These are phyloP conservation scores for Cochliopodium minus DNA, from an alignment of 208 protist genomes.

Conservation along the genomic window DNA sequence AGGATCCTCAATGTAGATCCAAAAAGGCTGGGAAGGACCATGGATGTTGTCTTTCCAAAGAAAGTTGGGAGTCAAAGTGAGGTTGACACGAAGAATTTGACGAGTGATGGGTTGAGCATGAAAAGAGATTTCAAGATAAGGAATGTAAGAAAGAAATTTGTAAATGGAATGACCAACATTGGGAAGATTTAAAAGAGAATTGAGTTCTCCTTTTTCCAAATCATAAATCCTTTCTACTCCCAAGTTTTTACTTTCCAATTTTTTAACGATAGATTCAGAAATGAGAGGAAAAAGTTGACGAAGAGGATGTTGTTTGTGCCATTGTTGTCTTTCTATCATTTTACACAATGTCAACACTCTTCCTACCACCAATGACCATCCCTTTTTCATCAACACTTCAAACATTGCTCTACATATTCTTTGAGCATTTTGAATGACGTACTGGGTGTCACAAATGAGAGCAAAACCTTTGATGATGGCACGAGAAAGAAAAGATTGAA, in stretches of 20 bases:
- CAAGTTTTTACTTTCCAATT: slow-evolving; percentile 47
- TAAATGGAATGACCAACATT: slow-evolving; percentile 48
- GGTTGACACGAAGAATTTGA: slow-evolving; percentile 71
- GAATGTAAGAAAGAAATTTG: slow-evolving; percentile 59
- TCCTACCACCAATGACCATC: slow-evolving; percentile 55
- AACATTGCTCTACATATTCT: slow-evolving; percentile 85
- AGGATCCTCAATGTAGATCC: slow-evolving; percentile 86
- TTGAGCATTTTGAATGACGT: slow-evolving; percentile 81
- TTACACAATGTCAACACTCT: slow-evolving; percentile 68
- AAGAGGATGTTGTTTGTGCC: slow-evolving; percentile 70
- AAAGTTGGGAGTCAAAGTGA: slow-evolving; percentile 68
- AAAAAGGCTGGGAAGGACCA: slow-evolving; percentile 71
- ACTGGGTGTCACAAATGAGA: slow-evolving; percentile 73
- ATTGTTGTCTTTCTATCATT: slow-evolving; percentile 74
- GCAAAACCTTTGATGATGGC: slow-evolving; percentile 59
- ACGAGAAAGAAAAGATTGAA: slow-evolving; percentile 83
- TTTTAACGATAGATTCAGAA: slow-evolving; percentile 42
- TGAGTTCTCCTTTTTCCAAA: slow-evolving; percentile 36
- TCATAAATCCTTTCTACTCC: slow-evolving; percentile 36
- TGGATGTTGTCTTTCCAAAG: slow-evolving; percentile 74
- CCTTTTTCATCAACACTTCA: slow-evolving; percentile 80
- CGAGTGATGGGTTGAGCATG: slow-evolving; percentile 89
- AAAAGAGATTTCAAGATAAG: slow-evolving; percentile 55
- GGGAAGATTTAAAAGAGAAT: slow-evolving; percentile 10
- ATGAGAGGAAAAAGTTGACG: slow-evolving; percentile 57